Percentiles rank a stretch among this genome's conserved stretches.
These are phyloP conservation scores for Coemansia sp. DNA, from an alignment of 192 early-diverging fungal genomes.

Conservation along the genomic window DNA sequence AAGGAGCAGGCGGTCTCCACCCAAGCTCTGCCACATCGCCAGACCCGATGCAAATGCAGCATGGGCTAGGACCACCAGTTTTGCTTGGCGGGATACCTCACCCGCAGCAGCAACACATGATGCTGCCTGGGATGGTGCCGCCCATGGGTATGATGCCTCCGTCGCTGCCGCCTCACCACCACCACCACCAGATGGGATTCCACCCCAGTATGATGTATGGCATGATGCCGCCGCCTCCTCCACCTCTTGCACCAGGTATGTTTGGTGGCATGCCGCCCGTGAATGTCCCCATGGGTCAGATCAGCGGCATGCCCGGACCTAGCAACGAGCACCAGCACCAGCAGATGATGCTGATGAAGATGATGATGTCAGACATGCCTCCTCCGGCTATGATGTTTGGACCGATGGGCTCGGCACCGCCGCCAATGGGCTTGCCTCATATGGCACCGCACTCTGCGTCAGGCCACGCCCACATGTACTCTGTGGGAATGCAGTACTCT, in stretches of 20 bases:
- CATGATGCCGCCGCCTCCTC: constrained; percentile 34
- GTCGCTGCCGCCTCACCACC: background rate
- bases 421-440: constrained; percentile 12
- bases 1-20: background rate
- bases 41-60: constrained; percentile 30
- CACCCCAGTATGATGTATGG: constrained; percentile 48
- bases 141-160: constrained; percentile 47
- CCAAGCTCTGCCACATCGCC: background rate
- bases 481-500: constrained; percentile 13
- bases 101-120: constrained; percentile 28
- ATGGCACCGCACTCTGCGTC: constrained; percentile 9
- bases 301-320: constrained; percentile 20
- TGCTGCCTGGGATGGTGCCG: constrained; percentile 38
- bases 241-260: constrained; percentile 20
- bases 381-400: constrained; percentile 31
- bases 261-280: constrained; percentile 33
- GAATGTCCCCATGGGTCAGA: constrained; percentile 22
- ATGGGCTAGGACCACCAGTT: constrained; percentile 7
- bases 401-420: constrained; percentile 26
- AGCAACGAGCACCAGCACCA: constrained; percentile 24
- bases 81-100: constrained; percentile 30
- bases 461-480: constrained; percentile 22
- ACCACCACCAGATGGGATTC: constrained; percentile 35
- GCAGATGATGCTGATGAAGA: constrained; percentile 36
- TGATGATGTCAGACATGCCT: constrained; percentile 42